A percentile compares a stretch with the other conserved stretches of the same genome.
phyloP scores from a whole-genome alignment of 1,284 basidiomycete species.

The Mycena citricolor region DNA sequence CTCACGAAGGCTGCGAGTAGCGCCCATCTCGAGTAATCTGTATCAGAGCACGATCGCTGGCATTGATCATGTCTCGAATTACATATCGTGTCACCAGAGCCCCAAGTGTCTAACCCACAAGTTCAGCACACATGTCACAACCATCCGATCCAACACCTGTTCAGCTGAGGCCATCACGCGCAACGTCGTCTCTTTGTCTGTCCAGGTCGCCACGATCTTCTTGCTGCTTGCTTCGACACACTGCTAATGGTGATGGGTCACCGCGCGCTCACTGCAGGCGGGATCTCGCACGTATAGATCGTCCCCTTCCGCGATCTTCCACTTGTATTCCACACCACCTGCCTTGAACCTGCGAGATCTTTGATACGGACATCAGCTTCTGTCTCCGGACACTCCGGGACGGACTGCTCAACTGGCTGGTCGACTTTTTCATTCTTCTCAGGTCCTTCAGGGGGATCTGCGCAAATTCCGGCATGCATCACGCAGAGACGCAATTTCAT shows the following conservation, averaged over 20 bases:
- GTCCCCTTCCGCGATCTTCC: conserved; percentile 48
- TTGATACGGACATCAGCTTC: not conserved
- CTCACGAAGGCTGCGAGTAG: conserved; percentile 16
- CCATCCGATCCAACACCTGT: conserved; percentile 49
- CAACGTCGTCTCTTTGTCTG: conserved; percentile 38
- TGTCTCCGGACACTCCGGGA: not conserved
- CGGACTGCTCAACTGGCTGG: conserved; percentile 44
- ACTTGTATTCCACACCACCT: conserved; percentile 53
- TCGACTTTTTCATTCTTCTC: conserved; percentile 47
- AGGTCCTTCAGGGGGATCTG: conserved; percentile 50
- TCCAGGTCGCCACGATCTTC: conserved; percentile 51
- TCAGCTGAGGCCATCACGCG: conserved; percentile 41
- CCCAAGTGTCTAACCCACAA: conserved; percentile 48
- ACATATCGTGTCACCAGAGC: conserved; percentile 47
- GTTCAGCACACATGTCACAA: conserved; percentile 57
- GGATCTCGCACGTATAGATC: conserved; percentile 46
- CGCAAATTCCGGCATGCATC: conserved; percentile 2
- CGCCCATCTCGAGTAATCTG: conserved; percentile 19
- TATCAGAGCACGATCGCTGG: too few species aligned
- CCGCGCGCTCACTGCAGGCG: too few species aligned
- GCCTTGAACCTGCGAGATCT: conserved; percentile 55
- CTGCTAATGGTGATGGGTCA: too few species aligned
- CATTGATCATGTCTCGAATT: too few species aligned
- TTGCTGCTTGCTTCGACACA: conserved; percentile 50
- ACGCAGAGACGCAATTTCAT: not conserved